Base-by-base conservation (phyloP, 805 yeast species). In the Saccharomycodes ludwigii region DNA sequence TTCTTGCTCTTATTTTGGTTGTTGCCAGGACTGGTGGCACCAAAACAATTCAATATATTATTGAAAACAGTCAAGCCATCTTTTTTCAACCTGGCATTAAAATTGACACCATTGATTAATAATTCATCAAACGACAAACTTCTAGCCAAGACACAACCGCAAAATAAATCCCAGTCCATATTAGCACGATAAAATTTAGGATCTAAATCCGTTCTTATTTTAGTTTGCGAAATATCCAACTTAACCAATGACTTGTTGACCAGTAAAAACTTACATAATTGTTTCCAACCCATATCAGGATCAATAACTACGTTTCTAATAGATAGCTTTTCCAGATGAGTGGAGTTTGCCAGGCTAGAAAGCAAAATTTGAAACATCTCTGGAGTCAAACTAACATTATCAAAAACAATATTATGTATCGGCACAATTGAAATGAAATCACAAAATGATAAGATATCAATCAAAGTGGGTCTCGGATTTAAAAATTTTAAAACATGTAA, bases 341-440 rank as follows among this genome's bases (percentile, higher is more conserved):
- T 65, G 33, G 85, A 78, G 25, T 74, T 69, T 21, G 73, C 60
- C 47, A 88, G 56, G 0, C 95, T 75, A 18, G 79, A 61, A 20
- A 86, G 57, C n/a, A 88, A 52, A 16, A 78, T 71, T 42, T 73
- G 65, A 35, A 85, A 66, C 83, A 85, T 88, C 34, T 78, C 85
- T 14, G 69, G 65, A 1, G 86, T 68, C 33, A 88, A 55, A 5
- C 69, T 57, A 13, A 81, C 85, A 24, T 91, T 88, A 56, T 86
- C 96, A 35, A 88, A 65, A 0, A 80, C 66, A 4, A 88, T 57
- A 38, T 77, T 72, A 28, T 75, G 68, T 20, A 86, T 69, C 0
- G 95, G 95, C 0, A 88, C 91, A 35, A 85, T 76, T 24, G 94
- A 61, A 26, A 85, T 63, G 45, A 86, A 88, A 54, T 86, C 97